Conservation (phyloP, 2,329 filamentous ascomycete species). For the Chaetomiaceae sp. region DNA sequence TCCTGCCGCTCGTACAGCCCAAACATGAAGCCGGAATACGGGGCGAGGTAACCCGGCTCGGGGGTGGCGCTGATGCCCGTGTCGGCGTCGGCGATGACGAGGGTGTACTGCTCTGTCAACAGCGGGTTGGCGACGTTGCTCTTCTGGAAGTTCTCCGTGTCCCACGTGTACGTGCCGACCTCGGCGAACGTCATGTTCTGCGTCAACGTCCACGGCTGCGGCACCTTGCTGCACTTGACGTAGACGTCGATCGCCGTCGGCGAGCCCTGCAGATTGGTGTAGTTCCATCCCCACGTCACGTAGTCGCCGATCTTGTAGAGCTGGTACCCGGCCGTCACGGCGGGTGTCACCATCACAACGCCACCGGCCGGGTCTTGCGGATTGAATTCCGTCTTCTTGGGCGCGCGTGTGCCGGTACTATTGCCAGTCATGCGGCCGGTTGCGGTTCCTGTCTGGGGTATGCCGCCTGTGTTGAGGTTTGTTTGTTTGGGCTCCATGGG, state of each 20-base stretch:
- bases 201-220: slow-evolving; percentile 56
- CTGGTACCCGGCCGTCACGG: slow-evolving; percentile 40
- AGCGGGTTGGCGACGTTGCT: slow-evolving; percentile 45
- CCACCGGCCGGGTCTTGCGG: slow-evolving; percentile 45
- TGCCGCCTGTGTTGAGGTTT: slow-evolving; percentile 26
- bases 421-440: slow-evolving; percentile 26
- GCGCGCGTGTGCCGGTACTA: slow-evolving; percentile 21
- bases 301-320: slow-evolving; percentile 59
- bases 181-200: slow-evolving; percentile 58
- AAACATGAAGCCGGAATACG: slow-evolving; percentile 48
- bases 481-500: slow-evolving; percentile 10
- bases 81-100: slow-evolving; percentile 59
- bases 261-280: slow-evolving; percentile 54
- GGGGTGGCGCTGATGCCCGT: slow-evolving; percentile 46
- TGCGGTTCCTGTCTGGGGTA: slow-evolving; percentile 16
- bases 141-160: slow-evolving; percentile 45
- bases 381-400: slow-evolving; percentile 41
- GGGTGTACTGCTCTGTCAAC: slow-evolving; percentile 53
- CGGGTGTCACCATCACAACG: slow-evolving; percentile 51
- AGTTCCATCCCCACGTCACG: slow-evolving; percentile 62
- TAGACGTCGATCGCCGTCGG: slow-evolving; percentile 59
- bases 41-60: slow-evolving; percentile 52
- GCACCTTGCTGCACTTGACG: slow-evolving; percentile 50
- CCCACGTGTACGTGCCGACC: slow-evolving; percentile 53
- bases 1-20: slow-evolving; percentile 52